Conservation (phyloP, 169 alveolate species). For the Eimeria sp. region DNA sequence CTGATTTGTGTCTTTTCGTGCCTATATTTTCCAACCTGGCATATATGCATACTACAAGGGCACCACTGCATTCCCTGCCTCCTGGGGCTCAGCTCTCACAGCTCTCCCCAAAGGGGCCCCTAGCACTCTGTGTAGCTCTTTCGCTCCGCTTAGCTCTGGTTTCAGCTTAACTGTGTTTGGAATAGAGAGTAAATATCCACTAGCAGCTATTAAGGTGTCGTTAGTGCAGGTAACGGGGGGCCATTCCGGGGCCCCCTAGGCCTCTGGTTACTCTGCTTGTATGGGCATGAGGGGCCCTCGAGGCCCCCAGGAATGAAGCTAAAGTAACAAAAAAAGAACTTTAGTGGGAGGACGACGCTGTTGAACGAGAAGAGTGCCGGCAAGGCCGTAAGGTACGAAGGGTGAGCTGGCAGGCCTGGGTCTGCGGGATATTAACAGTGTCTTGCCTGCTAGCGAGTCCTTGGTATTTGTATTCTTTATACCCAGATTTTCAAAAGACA, state of each 20-base stretch:
- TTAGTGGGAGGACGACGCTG: not conserved
- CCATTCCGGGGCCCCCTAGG: not conserved
- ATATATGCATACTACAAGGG: not conserved
- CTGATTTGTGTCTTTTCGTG: too few species aligned
- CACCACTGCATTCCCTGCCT: not conserved
- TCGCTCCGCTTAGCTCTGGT: not conserved
- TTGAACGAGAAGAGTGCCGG: not conserved
- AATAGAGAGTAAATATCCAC: too few species aligned
- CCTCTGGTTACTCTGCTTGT: not conserved
- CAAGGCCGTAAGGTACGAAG: not conserved
- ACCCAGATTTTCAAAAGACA: not conserved
- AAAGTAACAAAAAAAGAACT: not conserved
- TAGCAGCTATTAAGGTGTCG: not conserved
- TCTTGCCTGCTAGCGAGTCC: conserved; percentile 3
- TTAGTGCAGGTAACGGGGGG: not conserved
- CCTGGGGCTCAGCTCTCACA: not conserved
- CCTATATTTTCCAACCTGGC: not conserved
- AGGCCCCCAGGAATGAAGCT: not conserved
- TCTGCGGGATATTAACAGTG: not conserved
- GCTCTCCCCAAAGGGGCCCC: not conserved
- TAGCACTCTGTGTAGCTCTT: not conserved
- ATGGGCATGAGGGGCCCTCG: not conserved
- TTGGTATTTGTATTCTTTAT: not conserved
- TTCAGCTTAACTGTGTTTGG: not conserved
- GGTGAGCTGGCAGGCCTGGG: not conserved